These are phyloP conservation scores for Rhazya stricta DNA, from an alignment of 257 asterid species.

Conservation along the genomic window DNA sequence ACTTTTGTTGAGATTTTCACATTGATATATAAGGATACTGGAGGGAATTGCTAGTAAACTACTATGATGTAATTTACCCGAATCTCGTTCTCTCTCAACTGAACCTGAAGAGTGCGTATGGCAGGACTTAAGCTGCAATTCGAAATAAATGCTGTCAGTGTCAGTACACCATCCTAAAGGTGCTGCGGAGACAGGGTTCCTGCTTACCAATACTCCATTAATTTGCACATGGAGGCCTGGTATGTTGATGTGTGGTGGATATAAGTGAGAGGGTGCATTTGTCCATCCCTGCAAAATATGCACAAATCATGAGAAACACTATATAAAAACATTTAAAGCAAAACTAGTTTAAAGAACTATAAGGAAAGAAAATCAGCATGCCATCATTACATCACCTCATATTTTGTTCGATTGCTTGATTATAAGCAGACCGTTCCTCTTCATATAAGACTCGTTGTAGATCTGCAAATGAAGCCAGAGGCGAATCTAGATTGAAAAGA, in stretches of 20 bases:
- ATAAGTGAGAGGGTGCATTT: conserved; percentile 79
- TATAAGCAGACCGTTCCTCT: conserved; percentile 87
- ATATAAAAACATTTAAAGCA: not conserved
- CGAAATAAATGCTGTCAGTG: conserved; percentile 14
- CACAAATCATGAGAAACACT: conserved; percentile 9
- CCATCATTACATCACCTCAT: conserved; percentile 41
- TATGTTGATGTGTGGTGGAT: conserved; percentile 93
- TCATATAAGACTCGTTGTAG: conserved; percentile 83
- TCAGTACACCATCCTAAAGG: conserved; percentile 12
- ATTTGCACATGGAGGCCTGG: conserved; percentile 98
- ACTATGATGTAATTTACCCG: conserved; percentile 40
- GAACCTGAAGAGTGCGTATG: conserved; percentile 77
- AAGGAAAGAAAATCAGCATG: not conserved
- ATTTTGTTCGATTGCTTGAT: conserved; percentile 64
- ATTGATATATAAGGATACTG: too few relatives aligned
- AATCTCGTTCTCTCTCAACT: conserved; percentile 80
- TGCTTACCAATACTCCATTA: conserved; percentile 85
- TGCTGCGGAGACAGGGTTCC: not conserved
- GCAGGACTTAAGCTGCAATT: conserved; percentile 90
- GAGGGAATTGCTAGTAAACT: not conserved
- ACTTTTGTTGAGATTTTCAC: not conserved
- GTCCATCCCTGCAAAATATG: conserved; percentile 50
- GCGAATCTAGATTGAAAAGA: conserved; percentile 64
- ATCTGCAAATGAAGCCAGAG: conserved; percentile 62
- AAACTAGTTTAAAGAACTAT: not conserved